Evolutionary conservation across 306 rosid species (phyloP), one percentile per base, ranked within the genome.

Genomic region (Dryas drummondii): DNA sequence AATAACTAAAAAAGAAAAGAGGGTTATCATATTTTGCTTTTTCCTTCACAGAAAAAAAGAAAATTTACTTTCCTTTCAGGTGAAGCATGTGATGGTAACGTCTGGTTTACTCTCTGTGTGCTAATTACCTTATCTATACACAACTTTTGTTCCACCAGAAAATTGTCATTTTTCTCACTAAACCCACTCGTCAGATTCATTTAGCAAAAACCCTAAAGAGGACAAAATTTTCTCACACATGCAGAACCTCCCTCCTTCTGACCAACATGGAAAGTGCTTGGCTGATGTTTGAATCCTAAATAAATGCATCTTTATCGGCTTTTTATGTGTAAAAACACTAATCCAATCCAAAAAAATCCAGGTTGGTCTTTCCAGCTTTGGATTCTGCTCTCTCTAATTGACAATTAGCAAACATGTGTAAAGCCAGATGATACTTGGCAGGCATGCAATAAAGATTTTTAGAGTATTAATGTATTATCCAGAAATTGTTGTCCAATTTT

Each of bases 21-120:
- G 3, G 2, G 37, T 32, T 32, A 32, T 32, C 37, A 32, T 32
- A 32, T 32, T 32, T 32, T 32, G 37, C 37, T 32, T 32, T 32
- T 32, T 32, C 37, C 37, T 32, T 32, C 37, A 32, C 0, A 32
- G 37, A 32, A 32, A 32, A 32, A 32, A 32, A 32, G 37, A 11
- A 15, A 40, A 63, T 41, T 73, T 63, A 42, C 82, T 82, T 82
- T 82, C 75, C 83, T 74, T 82, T 7, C 6, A 0, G 80, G 83
- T 14, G 13, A 82, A 82, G 83, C 48, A 48, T 78, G 52, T 15
- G 41, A 57, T 22, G 44, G 52, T 45, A 72, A 73, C 73, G 73
- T 78, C n/a, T 51, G 14, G 49, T 65, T 54, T 60, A 48, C 72
- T 48, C 76, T 7, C 54, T 52, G 19, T 22, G 37, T 32, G 37